Conservation (phyloP, 352 stramenopile species). For the Phytopythium kandeliae region DNA sequence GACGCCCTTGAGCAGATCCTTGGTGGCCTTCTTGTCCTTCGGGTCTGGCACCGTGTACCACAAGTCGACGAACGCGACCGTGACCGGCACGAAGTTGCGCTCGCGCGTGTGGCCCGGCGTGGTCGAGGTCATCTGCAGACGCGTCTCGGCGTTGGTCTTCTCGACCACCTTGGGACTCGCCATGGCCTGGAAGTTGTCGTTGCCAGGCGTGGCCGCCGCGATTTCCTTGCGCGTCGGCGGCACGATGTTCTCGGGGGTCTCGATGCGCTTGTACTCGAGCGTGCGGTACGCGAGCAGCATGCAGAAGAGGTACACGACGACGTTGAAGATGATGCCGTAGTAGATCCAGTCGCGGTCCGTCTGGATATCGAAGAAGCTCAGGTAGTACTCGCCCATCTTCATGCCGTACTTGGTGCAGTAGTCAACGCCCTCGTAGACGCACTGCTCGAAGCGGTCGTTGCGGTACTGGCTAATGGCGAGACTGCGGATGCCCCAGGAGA, state of each 20-base stretch:
- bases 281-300: slow-evolving; percentile 23
- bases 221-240: slow-evolving; percentile 11
- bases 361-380: slow-evolving; percentile 26
- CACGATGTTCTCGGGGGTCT: slow-evolving; percentile 14
- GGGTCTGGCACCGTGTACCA: slow-evolving; percentile 36
- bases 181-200: slow-evolving; percentile 11
- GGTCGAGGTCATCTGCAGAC: slow-evolving; percentile 3
- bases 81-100: slow-evolving; percentile 25
- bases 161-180: slow-evolving; percentile 9
- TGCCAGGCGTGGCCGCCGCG: neutral
- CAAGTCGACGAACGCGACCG: slow-evolving; percentile 28
- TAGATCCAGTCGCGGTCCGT: slow-evolving; percentile 26
- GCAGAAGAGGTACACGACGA: slow-evolving; percentile 28
- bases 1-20: slow-evolving; percentile 75
- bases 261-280: slow-evolving; percentile 28
- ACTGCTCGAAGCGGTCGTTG: slow-evolving; percentile 20
- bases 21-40: slow-evolving; percentile 14
- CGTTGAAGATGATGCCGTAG: slow-evolving; percentile 26
- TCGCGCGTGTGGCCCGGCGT: slow-evolving; percentile 4
- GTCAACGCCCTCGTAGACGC: slow-evolving; percentile 16
- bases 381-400: slow-evolving; percentile 35
- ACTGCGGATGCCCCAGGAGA: slow-evolving; percentile 33
- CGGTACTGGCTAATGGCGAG: slow-evolving; percentile 29
- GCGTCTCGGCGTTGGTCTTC: slow-evolving; percentile 1
- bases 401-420: slow-evolving; percentile 28